phyloP scores from a whole-genome alignment of 495 filamentous ascomycete genomes.

The Penicillium paxilli region DNA sequence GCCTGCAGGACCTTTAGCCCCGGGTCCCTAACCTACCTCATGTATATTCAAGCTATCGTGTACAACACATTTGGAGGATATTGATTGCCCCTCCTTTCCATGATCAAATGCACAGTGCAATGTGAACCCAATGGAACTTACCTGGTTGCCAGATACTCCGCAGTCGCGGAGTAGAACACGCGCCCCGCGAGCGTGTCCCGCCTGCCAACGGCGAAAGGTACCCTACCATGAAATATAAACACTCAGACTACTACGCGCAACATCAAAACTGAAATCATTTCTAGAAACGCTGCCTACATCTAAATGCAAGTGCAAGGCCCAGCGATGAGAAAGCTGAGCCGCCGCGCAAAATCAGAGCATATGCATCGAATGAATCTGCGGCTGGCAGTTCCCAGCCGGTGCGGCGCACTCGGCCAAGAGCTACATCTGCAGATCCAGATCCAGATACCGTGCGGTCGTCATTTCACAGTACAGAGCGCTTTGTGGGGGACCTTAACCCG shows the following conservation, averaged over 20 bases:
- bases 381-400: neutral
- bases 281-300: constrained; percentile 41
- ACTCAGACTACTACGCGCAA: neutral
- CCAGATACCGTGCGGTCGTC: constrained; percentile 2
- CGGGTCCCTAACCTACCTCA: constrained; percentile 15
- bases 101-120: neutral
- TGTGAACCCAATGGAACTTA: constrained; percentile 33
- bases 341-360: constrained; percentile 1
- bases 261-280: neutral
- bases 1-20: too few relatives aligned
- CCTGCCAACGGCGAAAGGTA: constrained; percentile 39
- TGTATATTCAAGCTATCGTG: neutral
- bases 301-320: constrained; percentile 16
- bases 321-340: constrained; percentile 1
- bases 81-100: neutral
- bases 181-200: constrained; percentile 35
- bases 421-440: constrained; percentile 7
- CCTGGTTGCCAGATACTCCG: constrained; percentile 39
- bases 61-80: too few relatives aligned
- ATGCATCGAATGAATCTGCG: neutral
- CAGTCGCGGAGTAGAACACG: constrained; percentile 35
- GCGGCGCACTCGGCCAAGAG: constrained; percentile 1
- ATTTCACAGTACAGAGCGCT: constrained; percentile 32
- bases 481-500: constrained; percentile 51
- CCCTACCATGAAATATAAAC: neutral